Evolutionary conservation across 345 rosid genomes (phyloP), one percentile per base, ranked within the genome.

Genomic region (Erodium maritimum): DNA sequence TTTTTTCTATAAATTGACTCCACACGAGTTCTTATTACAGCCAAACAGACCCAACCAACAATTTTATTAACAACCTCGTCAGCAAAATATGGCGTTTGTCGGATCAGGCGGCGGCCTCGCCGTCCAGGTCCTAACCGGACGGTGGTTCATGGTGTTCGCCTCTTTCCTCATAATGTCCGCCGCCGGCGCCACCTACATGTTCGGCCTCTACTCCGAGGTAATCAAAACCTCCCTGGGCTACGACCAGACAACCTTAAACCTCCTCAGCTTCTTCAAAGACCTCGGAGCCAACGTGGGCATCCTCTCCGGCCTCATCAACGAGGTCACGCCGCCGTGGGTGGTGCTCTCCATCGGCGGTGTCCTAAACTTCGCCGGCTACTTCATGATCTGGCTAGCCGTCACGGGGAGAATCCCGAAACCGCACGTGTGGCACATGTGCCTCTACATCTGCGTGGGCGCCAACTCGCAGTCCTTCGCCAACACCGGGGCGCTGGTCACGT

Each of bases 341-440:
- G 82, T 80, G n/a, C 76, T 85, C n/a, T 54, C 69, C 3, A 52
- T 80, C 0, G 91, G 91, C 5, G 77, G 85, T 0, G 63, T 71
- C 21, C 59, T 85, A 55, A 85, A 85, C 64, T 74, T 85, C 55
- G 72, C 64, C 23, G 91, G 91, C 21, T 85, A 85, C 73, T 73
- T 82, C 73, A 82, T 85, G 87, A 80, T 85, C 0, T 85, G 88
- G 91, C 65, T 80, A 0, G 70, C 85, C 57, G 91, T 85, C n/a
- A 66, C 78, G 23, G 65, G 64, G 21, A 73, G 54, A 19, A 69
- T 82, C 0, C 17, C 88, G 0, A 58, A 12, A 3, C 82, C 80
- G 0, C 61, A 37, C 1, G 70, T 82, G 1, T 85, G 91, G 88
- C 80, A 74, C 1, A 82, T 85, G 88, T 85, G 88, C 66, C 59